Evolutionary conservation across 306 rosid species (phyloP).

Genomic region (Purshia tridentata): DNA sequence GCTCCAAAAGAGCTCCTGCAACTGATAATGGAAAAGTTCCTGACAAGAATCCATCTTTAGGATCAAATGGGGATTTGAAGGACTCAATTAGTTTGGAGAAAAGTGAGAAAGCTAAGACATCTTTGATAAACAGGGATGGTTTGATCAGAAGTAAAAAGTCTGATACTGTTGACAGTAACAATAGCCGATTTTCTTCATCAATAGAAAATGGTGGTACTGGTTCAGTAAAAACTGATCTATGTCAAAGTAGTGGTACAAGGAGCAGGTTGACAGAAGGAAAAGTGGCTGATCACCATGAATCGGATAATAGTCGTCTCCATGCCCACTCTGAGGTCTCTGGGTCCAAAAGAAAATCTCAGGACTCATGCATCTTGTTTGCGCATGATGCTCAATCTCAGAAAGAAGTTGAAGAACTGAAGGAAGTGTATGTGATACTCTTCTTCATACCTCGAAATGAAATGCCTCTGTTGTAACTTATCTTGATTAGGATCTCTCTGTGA

Average conservation of each 20-base stretch:
- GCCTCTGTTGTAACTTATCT: neutral
- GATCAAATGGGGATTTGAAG: constrained; percentile 53
- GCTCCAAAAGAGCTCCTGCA: constrained; percentile 45
- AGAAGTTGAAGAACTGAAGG: constrained; percentile 64
- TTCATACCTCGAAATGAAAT: neutral
- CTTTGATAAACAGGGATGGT: constrained; percentile 42
- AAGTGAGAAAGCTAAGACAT: constrained; percentile 44
- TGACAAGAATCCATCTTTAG: constrained; percentile 36
- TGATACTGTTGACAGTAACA: constrained; percentile 30
- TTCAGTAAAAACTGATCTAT: constrained; percentile 40
- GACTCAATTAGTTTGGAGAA: constrained; percentile 43
- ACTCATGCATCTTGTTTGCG: constrained; percentile 55
- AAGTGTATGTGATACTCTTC: constrained; percentile 50
- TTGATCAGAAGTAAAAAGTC: constrained; percentile 33
- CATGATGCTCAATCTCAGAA: constrained; percentile 57
- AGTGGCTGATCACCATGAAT: constrained; percentile 37
- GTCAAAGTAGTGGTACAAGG: constrained; percentile 34
- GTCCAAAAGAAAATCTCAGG: constrained; percentile 57
- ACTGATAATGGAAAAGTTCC: constrained; percentile 57
- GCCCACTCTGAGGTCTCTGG: constrained; percentile 31
- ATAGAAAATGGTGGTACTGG: constrained; percentile 41
- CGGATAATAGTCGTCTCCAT: constrained; percentile 42
- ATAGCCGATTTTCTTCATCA: constrained; percentile 30
- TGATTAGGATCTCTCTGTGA: neutral
- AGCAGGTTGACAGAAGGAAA: constrained; percentile 29